Evolutionary conservation across 768 basidiomycete genomes (phyloP).

Genomic region (Lyophyllum decastes): DNA sequence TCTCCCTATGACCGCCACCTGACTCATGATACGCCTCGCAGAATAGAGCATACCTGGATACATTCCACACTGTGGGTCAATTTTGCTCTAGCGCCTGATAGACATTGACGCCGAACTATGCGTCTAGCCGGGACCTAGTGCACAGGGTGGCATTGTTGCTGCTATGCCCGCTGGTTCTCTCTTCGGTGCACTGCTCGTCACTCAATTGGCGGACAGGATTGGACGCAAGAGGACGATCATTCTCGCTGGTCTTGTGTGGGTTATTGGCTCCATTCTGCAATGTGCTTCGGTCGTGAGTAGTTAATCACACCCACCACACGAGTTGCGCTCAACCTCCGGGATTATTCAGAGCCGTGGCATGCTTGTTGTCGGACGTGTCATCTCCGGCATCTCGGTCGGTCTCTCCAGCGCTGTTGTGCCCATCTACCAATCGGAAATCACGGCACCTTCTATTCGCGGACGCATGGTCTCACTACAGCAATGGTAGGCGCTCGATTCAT

Average conservation of each 20-base stretch:
- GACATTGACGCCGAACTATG: background rate
- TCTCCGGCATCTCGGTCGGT: constrained; percentile 69
- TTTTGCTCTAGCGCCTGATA: background rate
- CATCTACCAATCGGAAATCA: constrained; percentile 76
- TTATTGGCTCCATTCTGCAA: constrained; percentile 73
- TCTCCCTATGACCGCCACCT: background rate
- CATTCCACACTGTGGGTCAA: constrained; percentile 35
- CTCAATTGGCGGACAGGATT: constrained; percentile 60
- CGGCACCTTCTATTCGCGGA: constrained; percentile 71
- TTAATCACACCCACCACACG: background rate
- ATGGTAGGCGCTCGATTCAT: constrained; percentile 40
- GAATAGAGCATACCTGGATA: constrained; percentile 39
- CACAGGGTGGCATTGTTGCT: constrained; percentile 74
- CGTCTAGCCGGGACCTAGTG: constrained; percentile 47
- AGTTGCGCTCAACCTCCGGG: background rate
- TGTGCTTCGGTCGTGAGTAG: constrained; percentile 52
- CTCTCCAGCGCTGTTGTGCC: constrained; percentile 68
- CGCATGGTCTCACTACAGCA: constrained; percentile 78
- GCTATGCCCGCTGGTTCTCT: constrained; percentile 79
- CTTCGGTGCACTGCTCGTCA: constrained; percentile 65
- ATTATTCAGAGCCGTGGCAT: constrained; percentile 62
- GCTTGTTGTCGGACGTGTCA: constrained; percentile 70
- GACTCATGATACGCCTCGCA: constrained; percentile 11
- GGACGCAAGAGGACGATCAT: constrained; percentile 72
- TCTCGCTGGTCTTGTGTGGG: constrained; percentile 68